Base-by-base conservation (phyloP, 2,329 filamentous ascomycete species). In the Emericellopsis atlantica region DNA sequence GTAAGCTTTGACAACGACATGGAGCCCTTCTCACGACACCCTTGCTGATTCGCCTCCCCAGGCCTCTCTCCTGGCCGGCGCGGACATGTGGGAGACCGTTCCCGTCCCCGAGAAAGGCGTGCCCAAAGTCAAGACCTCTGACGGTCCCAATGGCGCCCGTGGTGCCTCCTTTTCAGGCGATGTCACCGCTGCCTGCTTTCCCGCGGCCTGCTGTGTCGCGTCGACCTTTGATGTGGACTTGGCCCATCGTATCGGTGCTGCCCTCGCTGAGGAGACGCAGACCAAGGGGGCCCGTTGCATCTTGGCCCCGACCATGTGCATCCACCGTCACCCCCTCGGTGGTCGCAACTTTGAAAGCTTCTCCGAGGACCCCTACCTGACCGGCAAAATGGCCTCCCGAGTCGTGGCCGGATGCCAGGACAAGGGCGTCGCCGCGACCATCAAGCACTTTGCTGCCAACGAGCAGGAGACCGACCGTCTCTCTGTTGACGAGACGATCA, bases 251-350 rank as follows among this genome's bases (percentile, higher is more conserved):
- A 66, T 78, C 16, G 79, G 79, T 11, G 58, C 65, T 12, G 60
- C 76, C 15, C 67, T 82, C 43, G 78, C 70, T n/a, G 66, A 74
- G 21, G 79, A 63, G 36, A 50, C 55, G 1, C 48, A 51, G 12
- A 52, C 49, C 40, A 89, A 89, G 59, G 81, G 79, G 39, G 72
- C 81, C 8, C 79, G 86, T 49, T 72, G 84, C 14, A 74, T 82
- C 48, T 67, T 89, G 9, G 84, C 81, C 2, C 84, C 84, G 1
- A 73, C 69, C 0, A 64, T 71, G 32, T 70, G 62, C 48, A 68
- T 69, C 32, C 65, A 69, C 33, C 60, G 67, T 5, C 63, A 62
- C 11, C 67, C 67, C 0, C 56, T 70, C 0, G 66, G 67, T 6
- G 67, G 67, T 4, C 61, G 67, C 26, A 65, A 65, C 34, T 70